Base-by-base conservation (phyloP, 2,329 filamentous ascomycete species). In the Colletotrichum cordylinicola region DNA sequence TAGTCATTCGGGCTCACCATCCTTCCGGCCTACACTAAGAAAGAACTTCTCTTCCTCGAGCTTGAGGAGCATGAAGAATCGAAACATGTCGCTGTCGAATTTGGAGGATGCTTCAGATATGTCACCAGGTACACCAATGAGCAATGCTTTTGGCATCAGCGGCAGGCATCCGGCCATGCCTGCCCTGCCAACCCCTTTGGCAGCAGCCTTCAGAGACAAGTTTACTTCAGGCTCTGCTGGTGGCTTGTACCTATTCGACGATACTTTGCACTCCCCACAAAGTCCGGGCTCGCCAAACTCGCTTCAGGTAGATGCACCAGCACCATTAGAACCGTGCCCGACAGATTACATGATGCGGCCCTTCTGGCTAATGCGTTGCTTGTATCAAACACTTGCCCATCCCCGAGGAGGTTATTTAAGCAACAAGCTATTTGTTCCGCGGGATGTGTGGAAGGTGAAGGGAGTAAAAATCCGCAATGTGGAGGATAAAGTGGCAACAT, bases 331-430 rank as follows among this genome's bases (percentile, higher is more conserved):
- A 82, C 94, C 97, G 4, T 99, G 98, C 82, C 97, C 97, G 1
- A 95, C 94, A 43, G 95, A 98, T 55, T 93, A 94, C 75, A 90
- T 98, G 80, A 89, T 98, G n/a, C 93, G 97, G 24, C 98, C 97
- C 3, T 99, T 98, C 84, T 99, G 97, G 97, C 89, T 99, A 60
- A 98, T 99, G 95, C 93, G 97, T 70, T 96, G 94, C 77, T 89
- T 99, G 31, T 98, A 97, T 82, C 95, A 98, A 83, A 98, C 96
- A 0, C 92, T 99, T 60, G 94, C 93, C 21, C 96, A 99, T 81
- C 95, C 96, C 4, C 93, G 95, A 29, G 97, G 97, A 48, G 97
- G 96, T 18, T 99, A 98, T 82, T 82, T 99, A 24, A 98, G 96
- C 69, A 96, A 93, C 27, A 96, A 96, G 80, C 90, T 99, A 0